phyloP scores from a whole-genome alignment of 2,329 filamentous ascomycete genomes.

The Zarea fungicola region DNA sequence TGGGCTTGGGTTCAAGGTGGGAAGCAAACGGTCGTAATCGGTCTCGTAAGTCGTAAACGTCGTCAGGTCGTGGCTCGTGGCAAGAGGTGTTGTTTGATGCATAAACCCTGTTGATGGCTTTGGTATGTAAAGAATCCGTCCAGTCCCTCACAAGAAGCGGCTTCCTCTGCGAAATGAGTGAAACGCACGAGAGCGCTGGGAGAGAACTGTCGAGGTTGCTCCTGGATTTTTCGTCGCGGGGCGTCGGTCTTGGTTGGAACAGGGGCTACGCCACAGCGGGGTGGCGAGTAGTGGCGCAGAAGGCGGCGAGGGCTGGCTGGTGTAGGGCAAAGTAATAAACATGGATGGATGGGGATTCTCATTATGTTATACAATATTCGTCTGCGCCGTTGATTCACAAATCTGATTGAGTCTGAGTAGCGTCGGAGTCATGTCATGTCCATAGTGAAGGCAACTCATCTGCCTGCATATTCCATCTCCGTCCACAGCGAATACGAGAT shows the following conservation, averaged over 20 bases:
- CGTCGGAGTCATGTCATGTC: too few species aligned
- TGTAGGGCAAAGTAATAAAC: too few species aligned
- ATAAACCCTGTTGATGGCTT: not conserved
- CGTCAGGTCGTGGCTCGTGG: constrained; percentile 5
- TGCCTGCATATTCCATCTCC: too few species aligned
- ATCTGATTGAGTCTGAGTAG: too few species aligned
- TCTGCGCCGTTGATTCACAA: too few species aligned
- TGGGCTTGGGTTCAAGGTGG: not conserved
- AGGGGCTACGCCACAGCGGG: constrained; percentile 1
- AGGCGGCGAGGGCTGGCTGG: too few species aligned
- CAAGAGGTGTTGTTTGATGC: not conserved
- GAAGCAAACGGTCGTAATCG: constrained; percentile 6
- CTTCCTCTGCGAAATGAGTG: constrained; percentile 12
- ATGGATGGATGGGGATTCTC: too few species aligned
- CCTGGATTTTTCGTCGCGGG: constrained; percentile 13
- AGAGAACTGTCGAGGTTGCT: constrained; percentile 11
- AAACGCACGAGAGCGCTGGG: constrained; percentile 10
- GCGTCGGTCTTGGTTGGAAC: not conserved
- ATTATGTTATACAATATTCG: too few species aligned
- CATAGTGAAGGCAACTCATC: too few species aligned
- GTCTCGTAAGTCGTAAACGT: constrained; percentile 9
- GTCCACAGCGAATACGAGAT: too few species aligned
- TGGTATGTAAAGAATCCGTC: not conserved
- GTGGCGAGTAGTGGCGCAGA: constrained; percentile 4
- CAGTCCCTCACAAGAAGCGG: constrained; percentile 8